Evolutionary conservation across 257 asterid genomes (phyloP), one percentile per base, ranked within the genome.

Genomic region (Penstemon eatonii): DNA sequence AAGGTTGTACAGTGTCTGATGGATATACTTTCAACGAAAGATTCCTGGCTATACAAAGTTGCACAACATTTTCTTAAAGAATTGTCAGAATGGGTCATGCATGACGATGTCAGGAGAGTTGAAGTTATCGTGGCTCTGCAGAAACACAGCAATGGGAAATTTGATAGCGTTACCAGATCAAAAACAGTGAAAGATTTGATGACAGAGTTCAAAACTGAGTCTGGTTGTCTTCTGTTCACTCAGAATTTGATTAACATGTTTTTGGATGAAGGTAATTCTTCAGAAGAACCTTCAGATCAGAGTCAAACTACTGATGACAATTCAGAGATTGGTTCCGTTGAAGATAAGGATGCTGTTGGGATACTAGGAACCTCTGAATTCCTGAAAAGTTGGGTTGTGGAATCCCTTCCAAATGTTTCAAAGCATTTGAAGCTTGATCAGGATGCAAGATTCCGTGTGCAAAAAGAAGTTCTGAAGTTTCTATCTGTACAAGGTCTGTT

Each of bases 251-350:
- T 76, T 18, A 56, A 75, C 71, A 78, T 94, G 96, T 91, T 94
- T 85, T 79, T 91, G 45, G 96, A 91, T 69, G 99, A 89, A 70
- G 88, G 85, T n/a, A 78, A 62, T 71, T 79, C 90, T 56, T 91
- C 92, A 11, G 96, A 94, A 66, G 97, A 91, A 76, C 97, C 97
- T 73, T 94, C 98, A 64, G 99, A 91, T 86, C 98, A 94, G 84
- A 94, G 96, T 76, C 96, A 91, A 75, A 94, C 99, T 56, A 89
- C 96, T 7, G 96, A 94, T 77, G 99, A 91, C 73, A 91, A 89
- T 82, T 94, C 99, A 3, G 99, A 94, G 82, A 86, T 87, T 6
- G 99, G 91, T 63, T 85, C 96, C 18, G 10, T 82, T 15, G 96
- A 89, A 73, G 95, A 82, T 71, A 94, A 87, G 81, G 95, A 84